Base-by-base conservation (phyloP, 208 protist genomes). In the Acanthamoeba castellanii region DNA sequence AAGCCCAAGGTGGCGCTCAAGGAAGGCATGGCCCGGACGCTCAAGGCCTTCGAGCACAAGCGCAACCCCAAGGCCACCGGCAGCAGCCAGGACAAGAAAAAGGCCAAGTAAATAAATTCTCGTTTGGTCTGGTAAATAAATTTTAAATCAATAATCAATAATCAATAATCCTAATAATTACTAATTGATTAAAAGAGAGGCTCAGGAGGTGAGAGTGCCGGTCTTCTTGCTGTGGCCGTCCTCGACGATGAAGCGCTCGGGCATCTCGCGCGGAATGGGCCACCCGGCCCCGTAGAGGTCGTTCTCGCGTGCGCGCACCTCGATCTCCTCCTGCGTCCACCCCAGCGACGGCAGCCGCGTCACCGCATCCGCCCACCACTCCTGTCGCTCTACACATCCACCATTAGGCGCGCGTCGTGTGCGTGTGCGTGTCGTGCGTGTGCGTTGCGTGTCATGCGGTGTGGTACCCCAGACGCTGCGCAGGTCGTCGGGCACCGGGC, bases 1-100 rank as follows among this genome's bases (percentile, higher is more conserved):
- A 95, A 93, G 59, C 96, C 96, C 55, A 85, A 93, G n/a, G 94
- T 96, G 37, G 85, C 96, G 22, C 22, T 94, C 27, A 34, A 96
- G 78, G 96, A 96, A 50, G 96, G 91, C 66, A 95, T 95, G 84
- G 45, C 92, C 18, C 78, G 52, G 78, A 96, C 96, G 14, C 68
- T 84, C 32, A 68, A 57, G 61, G 64, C 90, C 68, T 94, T 94
- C n/a, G 68, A 78, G 64, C 90, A 94, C 72, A 94, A 84, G 90
- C 90, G 90, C 90, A 92, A 92, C 87, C 87, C 87, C 64, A 76
- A 92, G 61, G 57, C 87, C 50, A 22, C 3, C 64, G 64, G 64
- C 27, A 11, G 11, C 27, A 27, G 20, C 32, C 37, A 85, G 2
- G 47, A 87, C 27, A 87, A 87, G 78, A 87, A 87, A 47, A 87